phyloP scores from a whole-genome alignment of 1,139 yeast genomes.

The Hyphopichia buzzinii region DNA sequence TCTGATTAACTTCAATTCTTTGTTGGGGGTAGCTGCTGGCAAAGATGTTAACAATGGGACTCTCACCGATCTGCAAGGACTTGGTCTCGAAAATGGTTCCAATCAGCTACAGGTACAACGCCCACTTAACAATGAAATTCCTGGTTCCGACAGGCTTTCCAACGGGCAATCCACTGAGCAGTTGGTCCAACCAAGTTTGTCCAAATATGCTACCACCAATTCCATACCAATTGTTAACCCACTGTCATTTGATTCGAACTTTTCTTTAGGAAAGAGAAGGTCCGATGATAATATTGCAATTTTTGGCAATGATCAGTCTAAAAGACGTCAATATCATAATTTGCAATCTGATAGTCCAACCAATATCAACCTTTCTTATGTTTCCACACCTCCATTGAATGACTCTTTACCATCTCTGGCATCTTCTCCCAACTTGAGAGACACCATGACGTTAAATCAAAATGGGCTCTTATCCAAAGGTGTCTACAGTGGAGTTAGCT shows the following conservation, averaged over 20 bases:
- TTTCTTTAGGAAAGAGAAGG: neutral
- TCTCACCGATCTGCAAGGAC: neutral
- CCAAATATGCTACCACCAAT: conserved; percentile 2
- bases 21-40: conserved; percentile 2
- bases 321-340: neutral
- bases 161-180: neutral
- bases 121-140: neutral
- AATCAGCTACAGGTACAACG: neutral
- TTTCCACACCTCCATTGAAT: conserved; percentile 9
- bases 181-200: neutral
- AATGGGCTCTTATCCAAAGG: conserved; percentile 6
- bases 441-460: conserved; percentile 1
- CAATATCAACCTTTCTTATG: neutral
- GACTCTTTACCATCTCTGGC: conserved; percentile 16
- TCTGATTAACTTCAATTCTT: conserved; percentile 4
- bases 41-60: neutral
- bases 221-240: neutral
- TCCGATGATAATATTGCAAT: conserved; percentile 1
- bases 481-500: conserved; percentile 12
- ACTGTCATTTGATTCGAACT: neutral
- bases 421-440: conserved; percentile 12
- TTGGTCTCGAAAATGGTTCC: neutral
- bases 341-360: neutral
- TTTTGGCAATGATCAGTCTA: neutral
- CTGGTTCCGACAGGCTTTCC: neutral